These are phyloP conservation scores for Metarhizium anisopliae DNA, from an alignment of 2,329 filamentous ascomycete genomes.

Conservation along the genomic window DNA sequence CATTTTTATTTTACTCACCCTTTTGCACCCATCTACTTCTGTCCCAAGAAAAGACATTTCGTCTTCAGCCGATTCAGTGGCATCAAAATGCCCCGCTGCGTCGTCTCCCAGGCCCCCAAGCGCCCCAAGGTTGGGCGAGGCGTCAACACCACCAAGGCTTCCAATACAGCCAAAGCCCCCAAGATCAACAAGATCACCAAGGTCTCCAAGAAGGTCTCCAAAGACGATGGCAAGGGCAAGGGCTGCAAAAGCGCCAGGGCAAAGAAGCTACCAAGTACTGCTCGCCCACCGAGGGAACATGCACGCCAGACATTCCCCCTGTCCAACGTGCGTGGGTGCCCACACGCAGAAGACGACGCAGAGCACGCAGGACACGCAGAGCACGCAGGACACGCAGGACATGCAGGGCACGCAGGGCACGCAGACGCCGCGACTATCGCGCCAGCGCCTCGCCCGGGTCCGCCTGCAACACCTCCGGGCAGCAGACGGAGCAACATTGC, in stretches of 20 bases:
- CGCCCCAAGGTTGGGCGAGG: background rate
- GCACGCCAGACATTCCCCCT: slow-evolving; percentile 7
- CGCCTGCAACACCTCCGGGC: background rate
- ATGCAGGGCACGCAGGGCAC: too few relatives aligned
- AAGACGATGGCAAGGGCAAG: background rate
- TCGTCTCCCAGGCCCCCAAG: background rate
- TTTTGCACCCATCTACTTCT: background rate
- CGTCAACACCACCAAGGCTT: background rate
- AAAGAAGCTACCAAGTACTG: background rate
- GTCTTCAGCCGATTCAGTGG: background rate
- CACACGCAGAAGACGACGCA: background rate
- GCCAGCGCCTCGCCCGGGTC: background rate
- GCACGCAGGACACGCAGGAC: too few relatives aligned
- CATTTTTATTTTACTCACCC: background rate
- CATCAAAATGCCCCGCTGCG: background rate
- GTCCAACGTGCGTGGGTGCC: slow-evolving; percentile 9
- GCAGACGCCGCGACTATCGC: background rate
- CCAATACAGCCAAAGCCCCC: too few relatives aligned
- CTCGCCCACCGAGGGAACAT: slow-evolving; percentile 1
- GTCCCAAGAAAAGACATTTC: background rate
- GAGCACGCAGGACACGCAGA: too few relatives aligned
- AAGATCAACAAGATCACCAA: background rate
- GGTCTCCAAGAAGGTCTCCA: background rate
- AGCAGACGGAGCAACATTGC: background rate
- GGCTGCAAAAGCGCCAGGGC: background rate